Evolutionary conservation across 2,329 filamentous ascomycete species (phyloP).

Genomic region (Conoideocrella luteorostrata): DNA sequence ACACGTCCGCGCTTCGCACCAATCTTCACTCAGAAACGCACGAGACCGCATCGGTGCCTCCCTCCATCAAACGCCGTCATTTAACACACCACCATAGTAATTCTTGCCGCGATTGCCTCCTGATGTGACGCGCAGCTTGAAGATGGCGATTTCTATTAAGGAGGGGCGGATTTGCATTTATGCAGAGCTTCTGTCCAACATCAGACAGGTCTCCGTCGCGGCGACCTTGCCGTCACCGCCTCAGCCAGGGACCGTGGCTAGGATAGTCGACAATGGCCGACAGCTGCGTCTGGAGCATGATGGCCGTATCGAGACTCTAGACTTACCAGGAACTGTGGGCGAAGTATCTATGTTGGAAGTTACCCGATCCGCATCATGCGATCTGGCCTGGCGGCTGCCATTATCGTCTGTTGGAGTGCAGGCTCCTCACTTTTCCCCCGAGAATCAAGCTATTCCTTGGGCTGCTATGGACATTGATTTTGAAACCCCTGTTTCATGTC

Average conservation of each 20-base stretch:
- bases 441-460: conserved; percentile 46
- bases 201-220: conserved; percentile 56
- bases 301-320: conserved; percentile 26
- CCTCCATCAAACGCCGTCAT: too few species aligned
- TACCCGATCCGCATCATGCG: conserved; percentile 21
- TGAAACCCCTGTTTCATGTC: conserved; percentile 36
- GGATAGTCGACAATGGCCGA: conserved; percentile 37
- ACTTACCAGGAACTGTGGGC: conserved; percentile 37
- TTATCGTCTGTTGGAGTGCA: conserved; percentile 20
- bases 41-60: not conserved
- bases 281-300: conserved; percentile 43
- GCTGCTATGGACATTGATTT: conserved; percentile 41
- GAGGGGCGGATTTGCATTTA: conserved; percentile 39
- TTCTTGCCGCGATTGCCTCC: not conserved
- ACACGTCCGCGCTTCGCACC: too few species aligned
- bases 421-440: conserved; percentile 22
- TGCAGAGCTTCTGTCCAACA: conserved; percentile 59
- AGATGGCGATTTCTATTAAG: conserved; percentile 2
- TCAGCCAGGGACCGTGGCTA: conserved; percentile 35
- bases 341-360: conserved; percentile 31
- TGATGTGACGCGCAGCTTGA: not conserved
- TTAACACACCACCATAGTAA: not conserved
- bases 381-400: conserved; percentile 51
- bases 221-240: conserved; percentile 41
- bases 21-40: too few species aligned